A percentile compares a stretch with the other conserved stretches of the same genome.
Conservation (phyloP, 805 yeast species). For the Candida suzukii region DNA sequence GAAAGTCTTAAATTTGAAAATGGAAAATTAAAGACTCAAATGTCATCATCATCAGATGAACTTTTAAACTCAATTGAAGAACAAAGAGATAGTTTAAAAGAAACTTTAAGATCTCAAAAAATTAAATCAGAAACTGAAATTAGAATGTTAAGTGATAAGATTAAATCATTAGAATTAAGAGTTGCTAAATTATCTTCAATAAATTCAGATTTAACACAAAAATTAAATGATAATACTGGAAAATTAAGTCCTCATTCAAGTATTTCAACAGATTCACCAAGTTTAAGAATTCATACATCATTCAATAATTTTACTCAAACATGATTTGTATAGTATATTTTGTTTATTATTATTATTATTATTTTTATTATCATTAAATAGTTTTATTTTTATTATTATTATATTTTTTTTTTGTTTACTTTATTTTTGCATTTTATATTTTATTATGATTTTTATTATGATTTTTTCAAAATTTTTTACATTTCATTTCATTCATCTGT, state of each 20-base stretch:
- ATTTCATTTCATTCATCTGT: no score
- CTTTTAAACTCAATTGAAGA: conserved; percentile 1
- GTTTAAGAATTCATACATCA: conserved; percentile 9
- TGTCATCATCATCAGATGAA: conserved; percentile 2
- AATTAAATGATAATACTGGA: conserved; percentile 3
- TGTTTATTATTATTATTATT: not conserved
- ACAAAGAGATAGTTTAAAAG: conserved; percentile 25
- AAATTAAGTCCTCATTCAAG: not conserved
- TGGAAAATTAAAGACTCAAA: conserved; percentile 27
- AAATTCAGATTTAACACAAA: conserved; percentile 7
- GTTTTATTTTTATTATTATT: no score
- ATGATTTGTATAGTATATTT: no score
- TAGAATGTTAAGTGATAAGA: conserved; percentile 18
- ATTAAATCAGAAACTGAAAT: conserved; percentile 19
- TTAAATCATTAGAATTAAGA: conserved; percentile 15
- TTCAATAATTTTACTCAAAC: conserved; percentile 5
- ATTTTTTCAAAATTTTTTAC: no score
- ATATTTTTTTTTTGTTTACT: no score
- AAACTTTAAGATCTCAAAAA: conserved; percentile 22
- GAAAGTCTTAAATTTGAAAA: conserved; percentile 25
- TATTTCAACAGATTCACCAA: conserved; percentile 8
- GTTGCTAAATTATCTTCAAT: conserved; percentile 11
- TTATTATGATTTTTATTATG: no score
- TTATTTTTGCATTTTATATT: no score
- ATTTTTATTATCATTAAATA: no score